These are phyloP conservation scores for Daldinia grandis DNA, from an alignment of 495 filamentous ascomycete species.

Conservation along the genomic window DNA sequence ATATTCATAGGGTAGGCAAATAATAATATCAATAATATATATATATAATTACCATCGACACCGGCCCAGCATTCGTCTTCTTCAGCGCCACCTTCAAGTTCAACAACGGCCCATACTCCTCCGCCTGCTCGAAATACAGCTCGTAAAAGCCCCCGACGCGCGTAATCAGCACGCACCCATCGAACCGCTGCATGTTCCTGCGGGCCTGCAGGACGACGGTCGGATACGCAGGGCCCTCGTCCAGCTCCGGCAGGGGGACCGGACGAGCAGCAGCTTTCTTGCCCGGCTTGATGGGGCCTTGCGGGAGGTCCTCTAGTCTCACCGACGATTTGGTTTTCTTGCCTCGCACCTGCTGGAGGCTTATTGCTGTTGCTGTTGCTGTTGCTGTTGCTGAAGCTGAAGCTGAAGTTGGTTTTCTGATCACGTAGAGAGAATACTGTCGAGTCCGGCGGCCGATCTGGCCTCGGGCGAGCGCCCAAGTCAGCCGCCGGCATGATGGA, in stretches of 20 bases:
- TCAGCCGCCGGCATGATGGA: conserved; percentile 41
- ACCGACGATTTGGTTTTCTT: conserved; percentile 61
- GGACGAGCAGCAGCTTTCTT: background rate
- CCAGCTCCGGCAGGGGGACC: background rate
- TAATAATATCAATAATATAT: too few species aligned
- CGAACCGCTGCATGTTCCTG: conserved; percentile 89
- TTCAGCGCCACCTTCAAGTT: conserved; percentile 88
- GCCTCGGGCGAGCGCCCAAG: conserved; percentile 26
- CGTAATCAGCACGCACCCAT: conserved; percentile 87
- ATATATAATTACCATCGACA: conserved; percentile 80
- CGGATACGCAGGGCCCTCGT: conserved; percentile 73
- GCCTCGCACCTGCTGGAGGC: conserved; percentile 25
- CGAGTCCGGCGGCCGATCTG: conserved; percentile 9
- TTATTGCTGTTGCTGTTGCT: background rate
- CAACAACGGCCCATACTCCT: conserved; percentile 83
- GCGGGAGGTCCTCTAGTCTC: conserved; percentile 71
- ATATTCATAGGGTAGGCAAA: too few species aligned
- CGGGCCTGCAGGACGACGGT: conserved; percentile 88
- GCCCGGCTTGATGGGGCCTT: conserved; percentile 51
- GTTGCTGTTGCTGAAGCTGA: too few species aligned
- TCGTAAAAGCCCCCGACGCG: conserved; percentile 96
- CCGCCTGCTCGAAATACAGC: conserved; percentile 93
- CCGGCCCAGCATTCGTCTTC: conserved; percentile 74
- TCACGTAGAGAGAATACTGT: conserved; percentile 2
- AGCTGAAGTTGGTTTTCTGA: too few species aligned